Conservation (phyloP, 441 rosid genomes). For the Isatis lusitanica region DNA sequence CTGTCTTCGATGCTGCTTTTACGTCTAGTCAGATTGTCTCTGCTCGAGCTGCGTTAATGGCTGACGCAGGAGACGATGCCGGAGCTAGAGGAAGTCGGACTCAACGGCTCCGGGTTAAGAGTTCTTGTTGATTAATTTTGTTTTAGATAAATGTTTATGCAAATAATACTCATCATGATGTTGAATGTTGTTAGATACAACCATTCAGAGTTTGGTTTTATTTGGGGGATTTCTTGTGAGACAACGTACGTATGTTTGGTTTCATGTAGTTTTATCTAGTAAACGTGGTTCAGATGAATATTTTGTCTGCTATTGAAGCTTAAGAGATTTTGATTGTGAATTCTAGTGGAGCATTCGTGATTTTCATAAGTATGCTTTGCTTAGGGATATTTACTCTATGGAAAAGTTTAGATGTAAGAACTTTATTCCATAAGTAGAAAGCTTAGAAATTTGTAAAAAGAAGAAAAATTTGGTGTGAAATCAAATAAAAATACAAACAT, state of each 20-base stretch:
- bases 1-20: constrained; percentile 55
- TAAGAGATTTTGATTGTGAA: too few relatives aligned
- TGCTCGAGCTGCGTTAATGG: constrained; percentile 66
- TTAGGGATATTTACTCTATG: neutral
- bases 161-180: constrained; percentile 9
- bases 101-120: constrained; percentile 45
- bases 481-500: neutral
- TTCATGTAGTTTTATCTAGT: neutral
- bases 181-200: constrained; percentile 16
- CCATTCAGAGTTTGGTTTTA: neutral
- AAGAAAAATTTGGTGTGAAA: too few relatives aligned
- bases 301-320: too few relatives aligned
- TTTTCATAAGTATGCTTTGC: neutral
- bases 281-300: neutral
- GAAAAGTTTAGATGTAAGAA: too few relatives aligned
- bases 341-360: neutral
- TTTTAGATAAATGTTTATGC: constrained; percentile 10
- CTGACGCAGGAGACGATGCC: constrained; percentile 30
- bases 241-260: neutral
- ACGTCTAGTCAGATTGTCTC: constrained; percentile 54
- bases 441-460: too few relatives aligned
- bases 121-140: constrained; percentile 25
- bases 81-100: constrained; percentile 22
- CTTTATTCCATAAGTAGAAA: too few relatives aligned
- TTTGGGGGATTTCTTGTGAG: neutral